Base-by-base conservation (phyloP, 257 asterid species). In the Solanum chiquidenum region DNA sequence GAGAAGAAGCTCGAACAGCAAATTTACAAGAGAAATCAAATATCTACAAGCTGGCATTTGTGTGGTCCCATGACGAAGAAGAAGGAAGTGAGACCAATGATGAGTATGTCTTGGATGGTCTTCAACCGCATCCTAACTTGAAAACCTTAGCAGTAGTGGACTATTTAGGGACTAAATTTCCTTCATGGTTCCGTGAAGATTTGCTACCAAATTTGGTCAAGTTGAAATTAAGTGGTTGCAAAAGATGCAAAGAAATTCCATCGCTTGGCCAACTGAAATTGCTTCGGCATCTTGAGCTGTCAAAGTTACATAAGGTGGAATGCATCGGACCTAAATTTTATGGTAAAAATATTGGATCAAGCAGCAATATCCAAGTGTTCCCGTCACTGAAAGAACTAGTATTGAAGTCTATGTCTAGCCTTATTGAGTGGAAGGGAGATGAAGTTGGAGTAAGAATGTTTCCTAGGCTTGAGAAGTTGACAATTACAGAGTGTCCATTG, bases 51-150 rank as follows among this genome's bases (percentile, higher is more conserved):
- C 7, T 72, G 88, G 72, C 84, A 87, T 80, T 4, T 79, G 31
- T 84, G 29, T 80, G 62, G 89, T 38, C 18, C 12, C 86, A 77
- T 20, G n/a, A 74, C 60, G 49, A 27, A 37, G n/a, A 20, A 9
- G 34, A 83, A 40, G 83, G 44, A 11, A 29, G 60, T 73, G 40
- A 33, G 12, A 34, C 3, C 37, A 35, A 68, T n/a, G 52, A 88
- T 18, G 87, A 88, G 12, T 16, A 58, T 62, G 83, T 90, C 4
- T 44, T 91, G 35, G 86, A 91, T 21, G 90, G 88, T 38, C 93
- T 89, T 20, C 83, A 86, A 20, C 90, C 91, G 0, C 88, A 86
- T 23, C 60, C 27, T 25, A 42, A 87, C 58, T 27, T 91, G 86
- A 87, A 88, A 83, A 73, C 83, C 11, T 44, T 89, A 20, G 40